Base-by-base conservation (phyloP, 768 basidiomycete genomes). In the Boletus rufocinnamomeus region DNA sequence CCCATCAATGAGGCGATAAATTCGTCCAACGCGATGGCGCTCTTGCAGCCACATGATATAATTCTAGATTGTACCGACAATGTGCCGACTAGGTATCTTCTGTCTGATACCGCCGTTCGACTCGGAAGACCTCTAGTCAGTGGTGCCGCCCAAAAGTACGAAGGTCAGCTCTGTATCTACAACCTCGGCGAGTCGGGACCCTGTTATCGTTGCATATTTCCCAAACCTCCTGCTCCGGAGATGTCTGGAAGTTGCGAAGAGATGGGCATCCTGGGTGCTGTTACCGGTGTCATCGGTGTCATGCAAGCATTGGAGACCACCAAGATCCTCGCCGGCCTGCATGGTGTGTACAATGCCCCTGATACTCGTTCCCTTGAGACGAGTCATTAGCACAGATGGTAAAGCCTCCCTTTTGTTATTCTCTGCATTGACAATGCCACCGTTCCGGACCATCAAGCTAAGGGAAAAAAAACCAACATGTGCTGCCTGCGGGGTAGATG, bases 1-100 rank as follows among this genome's bases (percentile, higher is more conserved):
- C 72, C 84, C 2, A 76, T 87, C 51, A 70, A 76, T 0, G 68
- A 77, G 16, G 80, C 85, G 1, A 77, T 97, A 41, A 71, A 78
- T 19, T 65, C 89, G 9, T 67, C 74, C 28, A 93, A 93, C 63
- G 91, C 93, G 0, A 59, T 84, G n/a, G 59, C 73, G 17, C 73
- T 91, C 23, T 76, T 95, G 13, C 62, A 68, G 13, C 68, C 80
- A 2, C 94, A 92, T 67, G 84, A 89, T 69, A 73, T 97, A 52
- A 79, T 98, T 50, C 77, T 98, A 17, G 96, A 98, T 75, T 98
- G 95, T 77, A 97, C 95, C 5, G 95, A 98, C 75, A 96, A 97
- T 62, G 84, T 88, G 2, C 85, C 90, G 2, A 95, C 94, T 0
- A 88, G 97, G 6, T 98, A 98, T 73, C 83, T 98, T 21, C 80